A percentile compares a stretch with the other conserved stretches of the same genome.
Conservation (phyloP, 805 yeast species). For the Phaffomyces opuntiae region DNA sequence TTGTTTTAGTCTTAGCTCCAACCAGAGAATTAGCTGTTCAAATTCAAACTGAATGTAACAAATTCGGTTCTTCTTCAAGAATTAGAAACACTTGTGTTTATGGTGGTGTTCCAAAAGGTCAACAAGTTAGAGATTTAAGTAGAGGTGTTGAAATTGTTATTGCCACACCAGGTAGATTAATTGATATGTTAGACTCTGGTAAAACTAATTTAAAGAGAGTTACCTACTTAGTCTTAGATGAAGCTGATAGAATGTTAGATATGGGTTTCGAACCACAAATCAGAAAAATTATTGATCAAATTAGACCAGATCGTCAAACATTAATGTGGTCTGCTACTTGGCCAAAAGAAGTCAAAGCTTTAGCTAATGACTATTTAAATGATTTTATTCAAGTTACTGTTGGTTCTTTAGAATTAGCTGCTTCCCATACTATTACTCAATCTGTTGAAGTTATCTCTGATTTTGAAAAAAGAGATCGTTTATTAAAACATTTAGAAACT, state of each 20-base stretch:
- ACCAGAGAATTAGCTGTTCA: constrained; percentile 99
- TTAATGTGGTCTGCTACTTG: constrained; percentile 99
- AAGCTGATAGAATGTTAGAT: constrained; percentile 99
- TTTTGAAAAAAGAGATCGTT: constrained; percentile 90
- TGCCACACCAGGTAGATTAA: constrained; percentile 98
- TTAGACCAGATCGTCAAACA: constrained; percentile 99
- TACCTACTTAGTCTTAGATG: constrained; percentile 94
- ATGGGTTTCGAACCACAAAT: constrained; percentile 99
- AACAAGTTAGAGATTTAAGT: constrained; percentile 90
- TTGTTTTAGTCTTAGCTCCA: constrained; percentile 92
- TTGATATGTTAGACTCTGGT: constrained; percentile 93
- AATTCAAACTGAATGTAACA: constrained; percentile 92
- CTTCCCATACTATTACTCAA: constrained; percentile 95
- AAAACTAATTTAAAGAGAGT: constrained; percentile 94
- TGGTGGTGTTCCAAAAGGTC: constrained; percentile 99
- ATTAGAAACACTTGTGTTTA: constrained; percentile 96
- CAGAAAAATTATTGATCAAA: constrained; percentile 95
- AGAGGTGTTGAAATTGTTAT: constrained; percentile 94
- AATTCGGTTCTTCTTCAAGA: constrained; percentile 86
- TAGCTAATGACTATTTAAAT: constrained; percentile 84
- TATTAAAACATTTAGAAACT: constrained; percentile 72
- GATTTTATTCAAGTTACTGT: constrained; percentile 95
- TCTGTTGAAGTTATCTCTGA: constrained; percentile 85
- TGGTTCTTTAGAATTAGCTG: constrained; percentile 93
- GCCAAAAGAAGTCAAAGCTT: constrained; percentile 96